Conservation (phyloP, 352 stramenopile species). For the Pythium aphanidermatum region DNA sequence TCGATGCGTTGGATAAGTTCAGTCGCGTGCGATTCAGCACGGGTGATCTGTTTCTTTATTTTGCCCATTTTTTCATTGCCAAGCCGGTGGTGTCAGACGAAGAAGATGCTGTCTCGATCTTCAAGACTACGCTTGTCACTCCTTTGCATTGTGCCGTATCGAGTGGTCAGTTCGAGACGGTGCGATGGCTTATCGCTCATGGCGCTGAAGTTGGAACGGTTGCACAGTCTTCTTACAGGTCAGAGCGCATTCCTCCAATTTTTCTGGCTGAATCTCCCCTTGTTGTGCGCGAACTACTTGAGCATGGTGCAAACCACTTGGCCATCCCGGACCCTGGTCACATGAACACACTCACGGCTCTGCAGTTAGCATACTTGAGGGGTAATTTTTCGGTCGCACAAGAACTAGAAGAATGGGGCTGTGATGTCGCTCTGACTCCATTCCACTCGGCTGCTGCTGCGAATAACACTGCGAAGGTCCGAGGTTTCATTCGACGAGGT, state of each 20-base stretch:
- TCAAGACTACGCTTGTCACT: conserved; percentile 79
- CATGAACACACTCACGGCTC: conserved; percentile 75
- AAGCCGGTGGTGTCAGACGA: conserved; percentile 42
- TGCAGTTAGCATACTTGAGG: conserved; percentile 73
- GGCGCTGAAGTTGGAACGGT: conserved; percentile 44
- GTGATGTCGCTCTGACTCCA: conserved; percentile 72
- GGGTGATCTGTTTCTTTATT: conserved; percentile 79
- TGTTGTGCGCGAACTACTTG: conserved; percentile 55
- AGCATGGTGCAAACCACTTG: conserved; percentile 57
- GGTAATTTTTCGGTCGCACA: conserved; percentile 71
- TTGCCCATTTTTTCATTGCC: conserved; percentile 64
- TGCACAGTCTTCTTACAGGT: conserved; percentile 58
- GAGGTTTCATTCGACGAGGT: conserved; percentile 56
- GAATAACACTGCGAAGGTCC: conserved; percentile 50
- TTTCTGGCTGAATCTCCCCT: conserved; percentile 68
- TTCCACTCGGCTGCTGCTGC: conserved; percentile 59
- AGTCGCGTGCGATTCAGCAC: conserved; percentile 71
- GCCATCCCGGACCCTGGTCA: conserved; percentile 65
- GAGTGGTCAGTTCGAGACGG: conserved; percentile 56
- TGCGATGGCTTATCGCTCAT: conserved; percentile 62
- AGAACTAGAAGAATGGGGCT: conserved; percentile 74
- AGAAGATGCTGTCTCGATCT: conserved; percentile 65
- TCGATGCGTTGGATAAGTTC: conserved; percentile 74
- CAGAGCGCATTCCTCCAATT: conserved; percentile 66
- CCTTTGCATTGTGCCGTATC: conserved; percentile 75